Conservation (phyloP, 2,329 filamentous ascomycete genomes). For the Penicillium sp. region DNA sequence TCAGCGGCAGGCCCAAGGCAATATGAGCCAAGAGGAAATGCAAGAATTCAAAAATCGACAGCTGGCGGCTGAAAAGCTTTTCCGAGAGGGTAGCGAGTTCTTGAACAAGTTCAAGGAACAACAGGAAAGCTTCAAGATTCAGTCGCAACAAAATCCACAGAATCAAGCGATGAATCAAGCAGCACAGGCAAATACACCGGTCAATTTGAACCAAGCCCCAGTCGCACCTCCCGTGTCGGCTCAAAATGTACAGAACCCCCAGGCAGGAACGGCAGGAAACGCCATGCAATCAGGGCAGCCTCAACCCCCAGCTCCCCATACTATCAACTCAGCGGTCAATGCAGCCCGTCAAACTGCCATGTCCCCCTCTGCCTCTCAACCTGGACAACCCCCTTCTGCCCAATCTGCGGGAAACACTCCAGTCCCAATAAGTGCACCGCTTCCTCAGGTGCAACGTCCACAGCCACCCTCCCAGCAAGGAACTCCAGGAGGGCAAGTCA, state of each 20-base stretch:
- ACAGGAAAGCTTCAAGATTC: slow-evolving; percentile 45
- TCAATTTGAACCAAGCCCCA: slow-evolving; percentile 14
- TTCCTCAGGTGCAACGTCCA: slow-evolving; percentile 25
- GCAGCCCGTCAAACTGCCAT: slow-evolving; percentile 43
- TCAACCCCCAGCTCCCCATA: slow-evolving; percentile 43
- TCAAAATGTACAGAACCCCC: slow-evolving; percentile 19
- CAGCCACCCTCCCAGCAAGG: slow-evolving; percentile 33
- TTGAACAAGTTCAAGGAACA: slow-evolving; percentile 50
- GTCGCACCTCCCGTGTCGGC: slow-evolving; percentile 19
- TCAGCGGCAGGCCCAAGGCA: slow-evolving; percentile 40
- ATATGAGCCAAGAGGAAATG: slow-evolving; percentile 43
- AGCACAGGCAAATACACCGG: slow-evolving; percentile 20
- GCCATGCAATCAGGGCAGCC: slow-evolving; percentile 35
- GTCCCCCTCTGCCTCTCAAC: slow-evolving; percentile 37
- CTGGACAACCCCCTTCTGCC: slow-evolving; percentile 31
- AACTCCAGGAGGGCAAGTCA: slow-evolving; percentile 27
- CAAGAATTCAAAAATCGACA: slow-evolving; percentile 45
- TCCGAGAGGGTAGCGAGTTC: slow-evolving; percentile 47
- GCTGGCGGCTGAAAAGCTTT: slow-evolving; percentile 40
- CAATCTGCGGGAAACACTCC: slow-evolving; percentile 29
- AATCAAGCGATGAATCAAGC: slow-evolving; percentile 22
- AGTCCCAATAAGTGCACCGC: slow-evolving; percentile 20
- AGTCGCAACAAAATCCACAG: slow-evolving; percentile 32
- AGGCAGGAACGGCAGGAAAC: slow-evolving; percentile 26
- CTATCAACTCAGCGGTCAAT: slow-evolving; percentile 49